Evolutionary conservation across 2,329 filamentous ascomycete species (phyloP).

Genomic region (Fonsecaea multimorphosa): DNA sequence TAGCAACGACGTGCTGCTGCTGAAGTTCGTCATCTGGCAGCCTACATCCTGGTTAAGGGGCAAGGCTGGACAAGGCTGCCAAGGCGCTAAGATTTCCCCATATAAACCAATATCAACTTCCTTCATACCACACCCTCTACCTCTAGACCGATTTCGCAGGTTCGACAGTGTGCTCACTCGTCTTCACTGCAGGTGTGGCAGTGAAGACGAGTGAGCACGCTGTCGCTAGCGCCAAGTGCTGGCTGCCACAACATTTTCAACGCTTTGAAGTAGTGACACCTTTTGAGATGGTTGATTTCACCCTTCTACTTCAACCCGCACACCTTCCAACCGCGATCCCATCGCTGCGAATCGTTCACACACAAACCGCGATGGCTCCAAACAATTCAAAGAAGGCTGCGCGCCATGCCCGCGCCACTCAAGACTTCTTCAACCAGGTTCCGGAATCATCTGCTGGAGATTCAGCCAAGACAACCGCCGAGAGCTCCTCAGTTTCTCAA

Average conservation of each 20-base stretch:
- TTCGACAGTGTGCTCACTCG: conserved; percentile 14
- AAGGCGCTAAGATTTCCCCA: neutral
- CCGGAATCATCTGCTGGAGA: neutral
- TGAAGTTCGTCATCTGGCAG: neutral
- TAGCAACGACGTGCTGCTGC: neutral
- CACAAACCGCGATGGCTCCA: conserved; percentile 15
- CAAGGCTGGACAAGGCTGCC: conserved; percentile 3
- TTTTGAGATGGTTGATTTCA: neutral
- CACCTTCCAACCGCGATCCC: conserved; percentile 1
- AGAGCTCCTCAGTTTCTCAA: neutral
- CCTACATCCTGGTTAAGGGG: neutral
- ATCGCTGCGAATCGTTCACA: conserved; percentile 1
- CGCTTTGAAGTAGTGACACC: neutral
- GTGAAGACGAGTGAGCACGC: conserved; percentile 18
- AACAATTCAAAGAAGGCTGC: conserved; percentile 11
- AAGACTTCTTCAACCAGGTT: conserved; percentile 21
- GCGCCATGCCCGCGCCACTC: conserved; percentile 11
- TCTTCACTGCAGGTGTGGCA: conserved; percentile 3
- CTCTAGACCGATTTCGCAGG: neutral
- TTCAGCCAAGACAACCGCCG: neutral
- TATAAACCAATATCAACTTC: neutral
- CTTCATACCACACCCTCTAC: neutral
- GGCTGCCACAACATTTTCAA: neutral
- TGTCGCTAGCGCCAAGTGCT: conserved; percentile 8
- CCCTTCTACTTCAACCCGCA: conserved; percentile 7